phyloP scores from a whole-genome alignment of 306 rosid genomes.

The Aeschynomene evenia region DNA sequence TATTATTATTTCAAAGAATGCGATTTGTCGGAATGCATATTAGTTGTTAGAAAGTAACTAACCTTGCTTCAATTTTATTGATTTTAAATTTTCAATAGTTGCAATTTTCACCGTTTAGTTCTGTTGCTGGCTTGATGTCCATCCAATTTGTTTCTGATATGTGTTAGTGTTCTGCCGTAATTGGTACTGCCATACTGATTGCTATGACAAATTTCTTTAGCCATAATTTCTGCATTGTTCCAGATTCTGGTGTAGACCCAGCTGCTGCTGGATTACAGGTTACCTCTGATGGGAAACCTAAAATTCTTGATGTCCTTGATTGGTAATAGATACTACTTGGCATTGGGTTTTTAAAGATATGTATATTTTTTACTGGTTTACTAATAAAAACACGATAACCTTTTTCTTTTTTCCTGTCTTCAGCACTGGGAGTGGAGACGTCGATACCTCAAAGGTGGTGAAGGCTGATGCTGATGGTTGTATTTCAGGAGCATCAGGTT shows the following conservation, averaged over 20 bases:
- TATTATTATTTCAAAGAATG: too few species aligned
- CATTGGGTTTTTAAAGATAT: background rate
- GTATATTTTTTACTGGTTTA: background rate
- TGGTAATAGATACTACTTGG: constrained; percentile 51
- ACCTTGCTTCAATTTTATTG: background rate
- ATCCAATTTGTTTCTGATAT: constrained; percentile 12
- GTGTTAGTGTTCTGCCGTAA: constrained; percentile 8
- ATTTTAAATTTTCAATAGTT: background rate
- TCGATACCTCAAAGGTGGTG: constrained; percentile 86
- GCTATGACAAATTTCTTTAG: background rate
- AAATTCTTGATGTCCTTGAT: constrained; percentile 78
- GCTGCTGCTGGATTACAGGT: constrained; percentile 97
- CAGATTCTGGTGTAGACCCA: constrained; percentile 96
- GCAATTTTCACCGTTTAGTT: background rate
- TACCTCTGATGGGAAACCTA: constrained; percentile 94
- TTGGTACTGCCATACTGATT: constrained; percentile 16
- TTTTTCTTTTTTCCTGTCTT: background rate
- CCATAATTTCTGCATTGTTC: constrained; percentile 14
- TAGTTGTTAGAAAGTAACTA: background rate
- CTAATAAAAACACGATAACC: constrained; percentile 21
- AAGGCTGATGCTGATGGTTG: constrained; percentile 74
- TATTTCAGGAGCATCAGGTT: constrained; percentile 86
- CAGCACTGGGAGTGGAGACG: constrained; percentile 96
- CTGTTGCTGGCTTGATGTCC: background rate
- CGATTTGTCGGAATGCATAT: too few species aligned